Base-by-base conservation (phyloP, 2,329 filamentous ascomycete genomes). In the Lachnellula hyalina region DNA sequence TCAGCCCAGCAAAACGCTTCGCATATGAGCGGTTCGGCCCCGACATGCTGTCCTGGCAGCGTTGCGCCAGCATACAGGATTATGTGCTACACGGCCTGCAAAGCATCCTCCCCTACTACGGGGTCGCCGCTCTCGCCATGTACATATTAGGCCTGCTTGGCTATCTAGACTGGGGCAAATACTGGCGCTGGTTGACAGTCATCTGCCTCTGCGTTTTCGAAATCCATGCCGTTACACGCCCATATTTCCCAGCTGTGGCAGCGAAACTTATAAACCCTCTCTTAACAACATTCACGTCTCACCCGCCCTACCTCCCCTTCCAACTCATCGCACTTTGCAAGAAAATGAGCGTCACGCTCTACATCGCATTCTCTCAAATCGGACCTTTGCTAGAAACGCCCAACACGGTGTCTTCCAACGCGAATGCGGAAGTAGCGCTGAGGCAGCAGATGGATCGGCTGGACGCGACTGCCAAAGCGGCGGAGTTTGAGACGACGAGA, bases 21-120 rank as follows among this genome's bases (percentile, higher is more conserved):
- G 91, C 90, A 7, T 96, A 96, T 73, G 90, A 96, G 68, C 84
- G 90, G 47, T 91, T 96, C 69, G 92, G 92, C 0, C 86, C 89
- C 0, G 82, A 83, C 28, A 78, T 92, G 19, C 71, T 86, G 12
- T 69, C 70, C 8, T 93, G 86, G 86, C 75, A 80, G 60, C 77
- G 81, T 60, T 87, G 84, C 72, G 74, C 78, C 51, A 89, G 87
- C 0, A 74, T 89, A 53, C 80, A 80, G 56, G 92, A 96, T 68
- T 96, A 82, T 68, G 76, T 95, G 47, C 75, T 80, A 51, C 75
- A 78, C 14, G 91, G 89, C 52, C 73, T 89, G n/a, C 78, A 80
- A 60, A 70, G 71, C 11, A 74, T 84, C 14, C 62, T 83, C 1
- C 79, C 81, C 1, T 84, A 87, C 70, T 90, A 90, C 69, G 73